These are phyloP conservation scores for Rosa multiflora DNA, from an alignment of 306 rosid genomes.

Conservation along the genomic window DNA sequence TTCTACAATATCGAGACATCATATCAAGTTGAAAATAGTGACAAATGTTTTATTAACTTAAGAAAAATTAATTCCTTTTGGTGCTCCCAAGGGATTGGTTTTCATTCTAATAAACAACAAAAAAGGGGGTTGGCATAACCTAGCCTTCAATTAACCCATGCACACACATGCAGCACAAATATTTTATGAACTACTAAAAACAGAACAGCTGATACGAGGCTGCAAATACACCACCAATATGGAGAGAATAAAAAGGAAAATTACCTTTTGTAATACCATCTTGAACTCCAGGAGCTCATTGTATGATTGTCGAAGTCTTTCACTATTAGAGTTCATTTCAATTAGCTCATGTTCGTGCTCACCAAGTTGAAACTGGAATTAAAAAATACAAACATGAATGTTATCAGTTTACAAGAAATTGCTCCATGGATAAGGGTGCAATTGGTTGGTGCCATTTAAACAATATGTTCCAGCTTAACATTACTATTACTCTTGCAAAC, in stretches of 20 bases:
- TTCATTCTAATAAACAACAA: neutral
- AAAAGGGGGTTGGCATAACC: neutral
- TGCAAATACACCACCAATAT: slow-evolving; percentile 4
- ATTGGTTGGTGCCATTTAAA: slow-evolving; percentile 8
- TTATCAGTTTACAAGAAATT: slow-evolving; percentile 32
- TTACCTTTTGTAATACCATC: slow-evolving; percentile 93
- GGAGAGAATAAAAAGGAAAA: slow-evolving; percentile 9
- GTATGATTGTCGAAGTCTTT: slow-evolving; percentile 82
- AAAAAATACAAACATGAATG: slow-evolving; percentile 22
- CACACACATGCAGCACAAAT: neutral
- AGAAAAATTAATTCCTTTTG: neutral
- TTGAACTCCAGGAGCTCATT: slow-evolving; percentile 97
- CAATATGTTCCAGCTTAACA: slow-evolving; percentile 19
- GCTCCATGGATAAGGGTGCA: slow-evolving; percentile 16
- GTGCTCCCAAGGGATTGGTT: neutral
- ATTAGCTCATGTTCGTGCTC: slow-evolving; percentile 95
- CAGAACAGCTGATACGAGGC: neutral
- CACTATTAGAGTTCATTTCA: slow-evolving; percentile 90
- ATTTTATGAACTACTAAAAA: neutral
- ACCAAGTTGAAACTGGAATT: slow-evolving; percentile 75
- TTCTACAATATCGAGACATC: neutral
- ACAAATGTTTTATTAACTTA: neutral
- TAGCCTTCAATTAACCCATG: neutral
- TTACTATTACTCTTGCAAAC: slow-evolving; percentile 24
- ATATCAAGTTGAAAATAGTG: neutral